Evolutionary conservation across 2,329 filamentous ascomycete species (phyloP).

Genomic region (Fusarium buxicola): DNA sequence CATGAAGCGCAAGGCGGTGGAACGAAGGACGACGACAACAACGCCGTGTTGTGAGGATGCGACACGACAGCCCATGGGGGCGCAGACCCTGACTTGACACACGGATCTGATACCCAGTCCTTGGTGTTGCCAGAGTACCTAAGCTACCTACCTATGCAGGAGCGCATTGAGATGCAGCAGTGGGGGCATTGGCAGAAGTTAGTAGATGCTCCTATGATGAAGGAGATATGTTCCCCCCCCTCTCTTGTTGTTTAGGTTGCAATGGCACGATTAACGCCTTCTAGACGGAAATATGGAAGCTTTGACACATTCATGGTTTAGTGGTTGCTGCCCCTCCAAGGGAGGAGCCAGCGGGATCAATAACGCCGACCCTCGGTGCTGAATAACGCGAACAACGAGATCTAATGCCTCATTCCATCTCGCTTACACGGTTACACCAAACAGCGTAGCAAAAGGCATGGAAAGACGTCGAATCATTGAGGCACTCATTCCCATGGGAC

Average conservation of each 20-base stretch:
- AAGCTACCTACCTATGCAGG: too few species aligned
- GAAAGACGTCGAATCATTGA: conserved; percentile 1
- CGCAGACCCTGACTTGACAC: conserved; percentile 8
- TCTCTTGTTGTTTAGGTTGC: conserved; percentile 8
- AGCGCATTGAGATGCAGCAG: conserved; percentile 6
- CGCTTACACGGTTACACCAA: conserved; percentile 19
- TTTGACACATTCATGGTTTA: neutral
- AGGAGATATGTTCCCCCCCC: conserved; percentile 2
- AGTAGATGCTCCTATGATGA: neutral
- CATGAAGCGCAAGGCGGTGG: conserved; percentile 14
- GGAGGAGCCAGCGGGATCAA: conserved; percentile 23
- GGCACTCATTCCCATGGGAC: neutral
- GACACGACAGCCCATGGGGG: conserved; percentile 14
- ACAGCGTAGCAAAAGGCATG: neutral
- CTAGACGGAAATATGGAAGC: conserved; percentile 17
- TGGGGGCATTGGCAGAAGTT: neutral
- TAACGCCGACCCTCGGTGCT: conserved; percentile 40
- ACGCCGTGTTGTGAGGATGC: conserved; percentile 10
- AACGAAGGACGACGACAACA: conserved; percentile 16
- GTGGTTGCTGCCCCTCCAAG: conserved; percentile 14
- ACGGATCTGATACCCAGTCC: conserved; percentile 20
- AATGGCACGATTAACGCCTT: conserved; percentile 2
- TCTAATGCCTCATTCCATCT: conserved; percentile 11
- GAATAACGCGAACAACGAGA: conserved; percentile 43
- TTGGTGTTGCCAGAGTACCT: conserved; percentile 14